Percentiles rank a stretch among this genome's conserved stretches.
phyloP scores from a whole-genome alignment of 176 grass and related monocot genomes.

The Lolium perenne region DNA sequence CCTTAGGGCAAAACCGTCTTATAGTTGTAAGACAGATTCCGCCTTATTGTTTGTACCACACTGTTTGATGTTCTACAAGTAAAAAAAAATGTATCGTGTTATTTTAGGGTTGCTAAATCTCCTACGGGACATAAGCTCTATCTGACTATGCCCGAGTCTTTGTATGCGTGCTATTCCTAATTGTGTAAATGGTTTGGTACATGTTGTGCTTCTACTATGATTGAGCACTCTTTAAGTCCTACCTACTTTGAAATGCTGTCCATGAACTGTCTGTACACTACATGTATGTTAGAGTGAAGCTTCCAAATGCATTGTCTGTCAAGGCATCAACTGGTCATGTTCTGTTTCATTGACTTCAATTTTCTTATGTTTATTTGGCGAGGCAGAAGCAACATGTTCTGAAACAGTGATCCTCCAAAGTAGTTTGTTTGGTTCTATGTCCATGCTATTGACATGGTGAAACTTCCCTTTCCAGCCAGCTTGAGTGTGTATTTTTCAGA shows the following conservation, averaged over 20 bases:
- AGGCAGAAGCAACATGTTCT: neutral
- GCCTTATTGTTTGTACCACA: constrained; percentile 45
- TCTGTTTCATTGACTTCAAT: neutral
- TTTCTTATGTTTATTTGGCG: neutral
- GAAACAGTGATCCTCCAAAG: neutral
- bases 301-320: constrained; percentile 10
- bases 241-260: constrained; percentile 20
- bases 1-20: constrained; percentile 28
- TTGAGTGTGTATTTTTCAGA: neutral
- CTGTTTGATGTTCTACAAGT: constrained; percentile 54
- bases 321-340: constrained; percentile 1
- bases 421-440: neutral
- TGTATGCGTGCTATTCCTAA: constrained; percentile 59
- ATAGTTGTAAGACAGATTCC: constrained; percentile 14
- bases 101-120: neutral
- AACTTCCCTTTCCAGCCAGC: constrained; percentile 21
- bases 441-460: neutral
- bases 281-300: constrained; percentile 27
- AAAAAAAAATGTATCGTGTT: constrained; percentile 15
- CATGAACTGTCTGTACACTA: neutral
- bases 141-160: constrained; percentile 50
- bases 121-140: constrained; percentile 42
- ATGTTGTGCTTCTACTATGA: constrained; percentile 29
- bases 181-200: constrained; percentile 70
- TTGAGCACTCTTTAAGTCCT: constrained; percentile 26